Evolutionary conservation across 306 rosid species (phyloP), one percentile per base, ranked within the genome.

Genomic region (Lathyrus oleraceus): DNA sequence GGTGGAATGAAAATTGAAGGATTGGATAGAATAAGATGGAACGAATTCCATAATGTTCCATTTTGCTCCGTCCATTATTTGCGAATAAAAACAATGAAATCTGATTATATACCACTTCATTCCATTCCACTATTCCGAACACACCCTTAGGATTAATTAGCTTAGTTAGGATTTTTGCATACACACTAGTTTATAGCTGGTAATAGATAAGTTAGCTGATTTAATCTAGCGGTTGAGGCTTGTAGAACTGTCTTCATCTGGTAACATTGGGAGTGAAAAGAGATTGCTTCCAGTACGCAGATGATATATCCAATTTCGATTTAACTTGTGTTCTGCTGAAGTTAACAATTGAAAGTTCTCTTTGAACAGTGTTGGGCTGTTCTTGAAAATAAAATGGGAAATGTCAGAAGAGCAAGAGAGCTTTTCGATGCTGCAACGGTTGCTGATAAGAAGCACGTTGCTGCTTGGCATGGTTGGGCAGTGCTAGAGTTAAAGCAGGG

Each of bases 401-500:
- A 94, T 73, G 67, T 81, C 61, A 85, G 94, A 82, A 90, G 81
- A 65, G 98, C 98, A 59, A 85, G 92, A 77, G 89, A 87, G 20
- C 67, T 94, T 19, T 94, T 94, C 62, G 98, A 94, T 69, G 98
- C 98, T 11, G 90, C 98, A 42, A 90, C 96, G 14, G 96, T 94
- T 71, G 98, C 97, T 62, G 83, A 90, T 85, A 88, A 90, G 90
- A 87, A 21, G 45, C 98, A 94, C 61, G 85, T 88, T 66, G 98
- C 98, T n/a, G 97, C 97, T 54, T 94, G 98, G 98, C 98, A 94
- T 79, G 98, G 97, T 43, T 94, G 98, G 98, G 98, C 97, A 61
- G 85, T 85, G 77, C 85, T 94, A 17, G 98, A 94, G 88, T 82
- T 94, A 32, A 85, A 87, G 67, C 98, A 94, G 43, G 97, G 98